Evolutionary conservation across 208 protist genomes (phyloP).

Genomic region (Naegleria gruberi): DNA sequence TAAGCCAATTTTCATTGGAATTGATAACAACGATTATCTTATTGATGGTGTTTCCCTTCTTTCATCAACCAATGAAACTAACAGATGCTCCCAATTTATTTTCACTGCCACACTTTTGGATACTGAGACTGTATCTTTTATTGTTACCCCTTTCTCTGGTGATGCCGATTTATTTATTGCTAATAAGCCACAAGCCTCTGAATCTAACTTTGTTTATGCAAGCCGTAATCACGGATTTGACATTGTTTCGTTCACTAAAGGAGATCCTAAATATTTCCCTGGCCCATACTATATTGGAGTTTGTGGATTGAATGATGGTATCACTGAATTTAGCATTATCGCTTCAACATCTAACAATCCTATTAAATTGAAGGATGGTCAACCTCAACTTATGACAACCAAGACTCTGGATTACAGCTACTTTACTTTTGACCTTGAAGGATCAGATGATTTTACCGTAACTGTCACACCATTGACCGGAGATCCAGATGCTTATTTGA

Average conservation of each 20-base stretch:
- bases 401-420: not conserved
- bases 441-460: not conserved
- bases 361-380: not conserved
- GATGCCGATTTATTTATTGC: constrained; percentile 6
- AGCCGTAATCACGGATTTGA: not conserved
- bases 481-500: not conserved
- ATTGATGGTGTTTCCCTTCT: not conserved
- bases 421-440: not conserved
- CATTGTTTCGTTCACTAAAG: not conserved
- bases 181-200: not conserved
- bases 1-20: not conserved
- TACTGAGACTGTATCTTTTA: not conserved
- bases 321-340: not conserved
- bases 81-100: not conserved
- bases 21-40: not conserved
- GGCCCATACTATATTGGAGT: not conserved
- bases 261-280: not conserved
- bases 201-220: not conserved
- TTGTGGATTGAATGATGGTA: not conserved
- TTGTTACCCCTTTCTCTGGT: not conserved
- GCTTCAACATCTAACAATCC: not conserved
- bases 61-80: not conserved
- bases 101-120: not conserved
- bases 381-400: not conserved
- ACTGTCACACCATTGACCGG: not conserved